Conservation (phyloP, 2,329 filamentous ascomycete genomes). For the Rhynchosporium secalis region DNA sequence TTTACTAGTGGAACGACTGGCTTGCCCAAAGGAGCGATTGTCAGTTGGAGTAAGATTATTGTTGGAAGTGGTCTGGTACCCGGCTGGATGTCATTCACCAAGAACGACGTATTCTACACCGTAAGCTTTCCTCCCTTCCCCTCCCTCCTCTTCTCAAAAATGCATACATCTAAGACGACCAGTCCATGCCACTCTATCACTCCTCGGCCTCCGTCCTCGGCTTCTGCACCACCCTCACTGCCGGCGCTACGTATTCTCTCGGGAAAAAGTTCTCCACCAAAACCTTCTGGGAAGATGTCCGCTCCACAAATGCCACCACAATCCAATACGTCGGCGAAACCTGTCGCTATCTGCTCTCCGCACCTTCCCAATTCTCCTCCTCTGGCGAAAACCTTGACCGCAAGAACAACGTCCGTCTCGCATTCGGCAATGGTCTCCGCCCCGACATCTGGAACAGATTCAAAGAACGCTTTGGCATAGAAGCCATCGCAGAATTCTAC, state of each 20-base stretch:
- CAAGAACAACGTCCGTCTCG: conserved; percentile 69
- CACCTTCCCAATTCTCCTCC: conserved; percentile 60
- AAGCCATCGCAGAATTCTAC: conserved; percentile 77
- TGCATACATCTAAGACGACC: conserved; percentile 10
- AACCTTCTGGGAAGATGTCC: conserved; percentile 75
- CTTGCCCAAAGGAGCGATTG: conserved; percentile 75
- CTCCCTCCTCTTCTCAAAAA: background rate
- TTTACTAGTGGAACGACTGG: conserved; percentile 87
- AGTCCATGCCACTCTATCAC: conserved; percentile 90
- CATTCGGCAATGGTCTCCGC: conserved; percentile 82
- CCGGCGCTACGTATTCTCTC: conserved; percentile 67
- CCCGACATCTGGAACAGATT: conserved; percentile 85
- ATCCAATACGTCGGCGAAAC: conserved; percentile 91
- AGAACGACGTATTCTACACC: conserved; percentile 72
- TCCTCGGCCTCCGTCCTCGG: conserved; percentile 74
- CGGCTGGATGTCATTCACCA: conserved; percentile 57
- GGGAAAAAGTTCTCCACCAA: conserved; percentile 77
- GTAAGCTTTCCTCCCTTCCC: conserved; percentile 46
- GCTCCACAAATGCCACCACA: conserved; percentile 68
- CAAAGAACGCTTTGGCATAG: conserved; percentile 76
- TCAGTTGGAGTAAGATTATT: conserved; percentile 69
- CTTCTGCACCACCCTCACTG: conserved; percentile 58
- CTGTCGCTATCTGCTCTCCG: conserved; percentile 75
- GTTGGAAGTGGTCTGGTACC: conserved; percentile 53
- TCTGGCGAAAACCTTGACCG: conserved; percentile 71